phyloP scores from a whole-genome alignment of 2,329 filamentous ascomycete species.

The Cephalotrichum gorgonifer region DNA sequence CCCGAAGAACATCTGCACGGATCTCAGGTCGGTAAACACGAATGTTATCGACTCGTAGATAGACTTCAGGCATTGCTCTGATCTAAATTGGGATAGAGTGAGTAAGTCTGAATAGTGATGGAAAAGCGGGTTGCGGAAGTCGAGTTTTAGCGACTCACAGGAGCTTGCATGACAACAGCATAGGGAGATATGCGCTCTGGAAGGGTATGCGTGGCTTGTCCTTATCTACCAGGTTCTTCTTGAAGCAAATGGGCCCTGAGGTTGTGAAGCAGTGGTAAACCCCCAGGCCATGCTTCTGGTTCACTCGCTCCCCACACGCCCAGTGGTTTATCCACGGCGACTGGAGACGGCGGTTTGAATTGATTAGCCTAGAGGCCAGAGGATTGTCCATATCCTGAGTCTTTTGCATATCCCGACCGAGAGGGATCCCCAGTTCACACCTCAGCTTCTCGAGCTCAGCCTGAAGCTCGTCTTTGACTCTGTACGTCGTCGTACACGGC shows the following conservation, averaged over 20 bases:
- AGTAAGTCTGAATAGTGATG: not conserved
- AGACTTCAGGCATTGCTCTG: not conserved
- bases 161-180: not conserved
- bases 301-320: not conserved
- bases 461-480: not conserved
- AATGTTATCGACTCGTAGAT: not conserved
- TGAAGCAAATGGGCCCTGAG: not conserved
- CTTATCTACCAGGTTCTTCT: not conserved
- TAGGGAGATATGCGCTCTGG: not conserved
- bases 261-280: not conserved
- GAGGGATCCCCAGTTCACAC: not conserved
- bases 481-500: constrained; percentile 7
- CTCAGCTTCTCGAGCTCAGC: not conserved
- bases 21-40: not conserved
- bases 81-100: not conserved
- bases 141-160: not conserved
- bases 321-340: not conserved
- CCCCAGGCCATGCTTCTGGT: not conserved
- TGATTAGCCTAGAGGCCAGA: not conserved
- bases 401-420: not conserved
- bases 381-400: not conserved
- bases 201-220: not conserved
- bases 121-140: not conserved
- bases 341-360: not conserved
- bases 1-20: not conserved